Percentiles rank a stretch among this genome's conserved stretches.
These are phyloP conservation scores for Salvia hispanica DNA, from an alignment of 257 asterid genomes.

Conservation along the genomic window DNA sequence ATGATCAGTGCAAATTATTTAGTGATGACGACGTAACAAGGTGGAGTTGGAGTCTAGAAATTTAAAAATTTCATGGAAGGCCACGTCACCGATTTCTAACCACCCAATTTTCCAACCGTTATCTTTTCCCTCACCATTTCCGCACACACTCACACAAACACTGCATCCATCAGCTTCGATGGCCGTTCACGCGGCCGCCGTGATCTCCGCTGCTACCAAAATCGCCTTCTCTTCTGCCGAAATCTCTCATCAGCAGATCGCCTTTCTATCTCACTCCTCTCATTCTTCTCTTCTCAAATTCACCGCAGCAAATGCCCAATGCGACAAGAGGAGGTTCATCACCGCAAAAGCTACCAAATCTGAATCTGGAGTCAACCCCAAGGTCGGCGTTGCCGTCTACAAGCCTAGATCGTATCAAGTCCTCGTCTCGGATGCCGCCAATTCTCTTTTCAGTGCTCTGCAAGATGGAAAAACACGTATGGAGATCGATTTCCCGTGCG, in stretches of 20 bases:
- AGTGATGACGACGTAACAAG: no score
- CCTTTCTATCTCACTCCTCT: slow-evolving; percentile 30
- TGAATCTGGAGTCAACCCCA: slow-evolving; percentile 51
- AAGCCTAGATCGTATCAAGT: slow-evolving; percentile 88
- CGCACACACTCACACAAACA: slow-evolving; percentile 33
- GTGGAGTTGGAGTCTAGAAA: no score
- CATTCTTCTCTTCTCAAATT: slow-evolving; percentile 23
- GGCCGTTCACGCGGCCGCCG: slow-evolving; percentile 59
- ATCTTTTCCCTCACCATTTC: slow-evolving; percentile 42
- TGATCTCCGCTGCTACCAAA: slow-evolving; percentile 23
- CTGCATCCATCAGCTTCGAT: slow-evolving; percentile 40
- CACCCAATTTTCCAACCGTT: slow-evolving; percentile 42
- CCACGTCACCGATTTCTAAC: slow-evolving; percentile 23
- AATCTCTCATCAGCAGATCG: slow-evolving; percentile 29
- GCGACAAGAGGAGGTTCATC: slow-evolving; percentile 42
- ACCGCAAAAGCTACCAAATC: slow-evolving; percentile 50
- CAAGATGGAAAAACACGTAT: slow-evolving; percentile 73
- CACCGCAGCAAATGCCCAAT: slow-evolving; percentile 25
- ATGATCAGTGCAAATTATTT: no score
- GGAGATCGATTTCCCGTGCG: slow-evolving; percentile 94
- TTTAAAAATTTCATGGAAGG: no score
- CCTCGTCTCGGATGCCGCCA: slow-evolving; percentile 84
- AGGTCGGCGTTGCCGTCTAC: slow-evolving; percentile 83
- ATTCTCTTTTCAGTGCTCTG: slow-evolving; percentile 70
- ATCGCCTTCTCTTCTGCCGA: slow-evolving; percentile 24